phyloP scores from a whole-genome alignment of 2,329 filamentous ascomycete species.

The Aureobasidium leucospermi region DNA sequence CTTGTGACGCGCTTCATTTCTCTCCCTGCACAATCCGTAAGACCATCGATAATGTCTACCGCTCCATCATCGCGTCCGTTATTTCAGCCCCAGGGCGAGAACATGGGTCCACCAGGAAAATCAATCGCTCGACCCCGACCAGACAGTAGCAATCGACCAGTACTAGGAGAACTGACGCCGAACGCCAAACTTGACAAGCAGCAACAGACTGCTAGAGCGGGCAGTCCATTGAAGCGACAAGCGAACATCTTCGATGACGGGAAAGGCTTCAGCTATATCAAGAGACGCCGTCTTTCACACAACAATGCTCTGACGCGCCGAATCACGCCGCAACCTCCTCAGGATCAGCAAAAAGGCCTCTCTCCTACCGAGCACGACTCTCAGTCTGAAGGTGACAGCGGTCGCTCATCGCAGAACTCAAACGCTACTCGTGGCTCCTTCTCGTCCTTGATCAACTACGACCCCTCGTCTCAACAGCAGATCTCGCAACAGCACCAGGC shows the following conservation, averaged over 20 bases:
- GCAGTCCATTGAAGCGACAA: constrained; percentile 28
- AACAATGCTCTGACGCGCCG: background rate
- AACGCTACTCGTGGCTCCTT: constrained; percentile 35
- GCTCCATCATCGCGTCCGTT: constrained; percentile 5
- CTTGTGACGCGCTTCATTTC: constrained; percentile 7
- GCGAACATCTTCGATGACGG: constrained; percentile 25
- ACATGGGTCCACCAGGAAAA: constrained; percentile 11
- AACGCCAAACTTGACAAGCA: constrained; percentile 21
- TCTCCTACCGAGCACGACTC: constrained; percentile 19
- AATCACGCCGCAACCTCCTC: constrained; percentile 1
- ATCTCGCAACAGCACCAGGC: background rate
- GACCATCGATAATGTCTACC: constrained; percentile 2
- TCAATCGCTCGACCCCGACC: background rate
- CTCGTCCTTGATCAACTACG: constrained; percentile 42
- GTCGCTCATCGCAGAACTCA: constrained; percentile 20
- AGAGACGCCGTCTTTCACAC: constrained; percentile 22
- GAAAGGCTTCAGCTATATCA: constrained; percentile 28
- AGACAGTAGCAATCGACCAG: constrained; percentile 4
- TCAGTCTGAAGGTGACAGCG: constrained; percentile 15
- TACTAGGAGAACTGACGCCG: constrained; percentile 26
- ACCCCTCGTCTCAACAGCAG: constrained; percentile 34
- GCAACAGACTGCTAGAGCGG: constrained; percentile 14
- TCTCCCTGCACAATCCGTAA: background rate
- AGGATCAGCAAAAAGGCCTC: constrained; percentile 14
- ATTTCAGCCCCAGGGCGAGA: background rate